phyloP scores from a whole-genome alignment of 805 yeast species.

The Suhomyces prunicola region DNA sequence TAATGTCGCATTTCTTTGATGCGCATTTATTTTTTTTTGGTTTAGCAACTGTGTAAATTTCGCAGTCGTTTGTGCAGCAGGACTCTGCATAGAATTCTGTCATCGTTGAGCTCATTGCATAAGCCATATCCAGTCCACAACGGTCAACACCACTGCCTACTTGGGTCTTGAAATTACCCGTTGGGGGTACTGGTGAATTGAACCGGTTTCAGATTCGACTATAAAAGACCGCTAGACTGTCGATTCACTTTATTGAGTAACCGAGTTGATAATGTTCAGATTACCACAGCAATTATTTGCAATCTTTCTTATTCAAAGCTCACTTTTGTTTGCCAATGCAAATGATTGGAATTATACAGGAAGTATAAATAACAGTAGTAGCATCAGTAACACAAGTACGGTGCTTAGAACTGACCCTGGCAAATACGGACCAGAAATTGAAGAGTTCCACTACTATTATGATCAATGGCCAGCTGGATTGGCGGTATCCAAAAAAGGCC shows the following conservation, averaged over 20 bases:
- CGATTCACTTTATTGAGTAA: neutral
- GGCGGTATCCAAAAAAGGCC: neutral
- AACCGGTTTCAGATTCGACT: neutral
- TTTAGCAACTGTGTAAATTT: neutral
- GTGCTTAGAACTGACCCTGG: neutral
- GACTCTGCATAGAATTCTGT: neutral
- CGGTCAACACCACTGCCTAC: neutral
- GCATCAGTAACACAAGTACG: neutral
- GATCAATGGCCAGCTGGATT: constrained; percentile 1
- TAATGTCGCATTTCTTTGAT: neutral
- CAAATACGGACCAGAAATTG: neutral
- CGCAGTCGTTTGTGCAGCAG: neutral
- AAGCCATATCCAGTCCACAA: neutral
- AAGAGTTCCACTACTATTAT: constrained; percentile 1
- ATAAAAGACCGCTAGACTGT: neutral
- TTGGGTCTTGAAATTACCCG: neutral
- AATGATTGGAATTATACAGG: neutral
- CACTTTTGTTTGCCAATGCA: neutral
- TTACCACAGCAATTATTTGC: neutral
- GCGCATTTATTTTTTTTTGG: neutral
- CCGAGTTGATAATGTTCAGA: neutral
- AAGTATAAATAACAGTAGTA: neutral
- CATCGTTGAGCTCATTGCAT: neutral
- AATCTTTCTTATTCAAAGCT: neutral
- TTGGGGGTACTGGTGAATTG: neutral